Conservation (phyloP, 1,139 yeast genomes). For the Sugiyamaella novakii region DNA sequence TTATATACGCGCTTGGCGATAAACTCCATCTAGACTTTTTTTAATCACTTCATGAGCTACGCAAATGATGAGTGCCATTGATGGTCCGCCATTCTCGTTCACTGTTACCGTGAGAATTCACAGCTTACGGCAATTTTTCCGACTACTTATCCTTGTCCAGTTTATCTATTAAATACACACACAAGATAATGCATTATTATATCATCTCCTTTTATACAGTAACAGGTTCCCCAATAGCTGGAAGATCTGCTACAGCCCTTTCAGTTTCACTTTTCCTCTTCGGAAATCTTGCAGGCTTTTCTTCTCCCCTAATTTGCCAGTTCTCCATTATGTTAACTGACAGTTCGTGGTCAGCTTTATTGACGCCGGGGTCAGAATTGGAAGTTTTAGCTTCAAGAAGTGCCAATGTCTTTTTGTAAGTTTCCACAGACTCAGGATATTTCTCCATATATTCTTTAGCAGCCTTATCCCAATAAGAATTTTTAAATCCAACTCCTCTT, state of each 20-base stretch:
- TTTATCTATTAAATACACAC: too few species aligned
- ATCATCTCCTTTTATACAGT: background rate
- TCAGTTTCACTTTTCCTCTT: background rate
- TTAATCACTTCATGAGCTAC: too few species aligned
- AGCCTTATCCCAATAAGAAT: slow-evolving; percentile 10
- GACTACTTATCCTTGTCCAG: too few species aligned
- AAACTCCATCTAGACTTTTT: too few species aligned
- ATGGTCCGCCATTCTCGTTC: too few species aligned
- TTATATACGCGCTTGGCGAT: too few species aligned
- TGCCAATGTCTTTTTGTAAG: slow-evolving; percentile 6
- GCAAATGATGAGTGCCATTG: too few species aligned
- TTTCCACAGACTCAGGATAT: slow-evolving; percentile 17
- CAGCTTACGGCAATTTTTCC: too few species aligned
- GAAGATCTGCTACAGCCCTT: background rate
- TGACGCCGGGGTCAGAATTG: background rate
- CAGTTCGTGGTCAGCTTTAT: background rate
- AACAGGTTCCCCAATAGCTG: background rate
- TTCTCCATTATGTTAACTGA: background rate
- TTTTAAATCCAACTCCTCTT: slow-evolving; percentile 19
- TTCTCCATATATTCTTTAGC: slow-evolving; percentile 15
- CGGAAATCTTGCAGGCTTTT: too few species aligned
- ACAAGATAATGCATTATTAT: too few species aligned
- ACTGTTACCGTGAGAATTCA: too few species aligned
- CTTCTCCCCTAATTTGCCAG: too few species aligned
- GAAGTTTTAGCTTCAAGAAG: slow-evolving; percentile 14